phyloP scores from a whole-genome alignment of 2,329 filamentous ascomycete genomes.

The Arachnomyces sp. region DNA sequence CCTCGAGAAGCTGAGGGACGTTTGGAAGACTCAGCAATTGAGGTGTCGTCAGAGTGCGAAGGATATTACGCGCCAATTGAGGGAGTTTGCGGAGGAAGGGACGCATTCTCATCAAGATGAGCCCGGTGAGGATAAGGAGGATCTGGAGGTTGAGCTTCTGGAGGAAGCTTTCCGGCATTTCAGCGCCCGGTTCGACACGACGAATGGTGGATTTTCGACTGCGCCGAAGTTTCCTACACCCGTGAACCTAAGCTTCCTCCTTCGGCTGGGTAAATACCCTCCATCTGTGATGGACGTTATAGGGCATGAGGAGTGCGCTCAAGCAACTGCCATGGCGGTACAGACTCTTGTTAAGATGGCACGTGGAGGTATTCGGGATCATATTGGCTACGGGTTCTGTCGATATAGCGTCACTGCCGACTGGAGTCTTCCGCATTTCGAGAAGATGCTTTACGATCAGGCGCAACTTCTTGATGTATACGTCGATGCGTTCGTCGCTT shows the following conservation, averaged over 20 bases:
- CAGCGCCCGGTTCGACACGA: slow-evolving; percentile 66
- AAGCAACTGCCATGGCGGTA: slow-evolving; percentile 69
- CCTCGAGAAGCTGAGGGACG: slow-evolving; percentile 62
- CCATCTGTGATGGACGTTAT: slow-evolving; percentile 72
- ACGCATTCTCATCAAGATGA: slow-evolving; percentile 42
- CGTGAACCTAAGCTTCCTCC: slow-evolving; percentile 71
- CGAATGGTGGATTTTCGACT: slow-evolving; percentile 68
- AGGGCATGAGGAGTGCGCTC: slow-evolving; percentile 66
- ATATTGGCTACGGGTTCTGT: slow-evolving; percentile 68
- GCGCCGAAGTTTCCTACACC: slow-evolving; percentile 88
- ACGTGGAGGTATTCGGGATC: slow-evolving; percentile 62
- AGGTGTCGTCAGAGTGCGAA: slow-evolving; percentile 74
- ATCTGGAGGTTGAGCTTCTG: slow-evolving; percentile 78
- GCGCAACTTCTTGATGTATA: slow-evolving; percentile 76
- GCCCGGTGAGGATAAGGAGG: slow-evolving; percentile 49
- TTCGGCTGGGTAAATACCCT: slow-evolving; percentile 65
- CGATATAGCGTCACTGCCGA: slow-evolving; percentile 84
- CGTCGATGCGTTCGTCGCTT: slow-evolving; percentile 72
- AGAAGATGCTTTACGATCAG: slow-evolving; percentile 95
- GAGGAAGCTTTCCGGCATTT: slow-evolving; percentile 85
- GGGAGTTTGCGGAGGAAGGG: slow-evolving; percentile 82
- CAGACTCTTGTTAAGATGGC: slow-evolving; percentile 73
- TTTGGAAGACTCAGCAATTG: slow-evolving; percentile 78
- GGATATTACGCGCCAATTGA: slow-evolving; percentile 70
- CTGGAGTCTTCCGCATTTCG: slow-evolving; percentile 92